Conservation (phyloP, 495 filamentous ascomycete genomes). For the Penicillium maclennaniae region DNA sequence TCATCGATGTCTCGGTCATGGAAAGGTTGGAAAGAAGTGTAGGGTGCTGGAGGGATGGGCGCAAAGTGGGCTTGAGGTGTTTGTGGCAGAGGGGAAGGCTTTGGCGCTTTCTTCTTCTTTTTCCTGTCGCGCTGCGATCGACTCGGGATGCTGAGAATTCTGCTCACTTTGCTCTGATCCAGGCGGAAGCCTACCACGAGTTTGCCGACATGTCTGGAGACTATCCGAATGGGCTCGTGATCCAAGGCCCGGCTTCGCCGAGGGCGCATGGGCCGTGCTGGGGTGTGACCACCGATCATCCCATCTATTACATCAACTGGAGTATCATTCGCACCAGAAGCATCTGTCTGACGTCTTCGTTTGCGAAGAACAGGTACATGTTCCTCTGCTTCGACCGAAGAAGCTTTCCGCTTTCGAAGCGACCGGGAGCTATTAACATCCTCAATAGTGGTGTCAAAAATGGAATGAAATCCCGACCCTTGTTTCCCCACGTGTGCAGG, state of each 20-base stretch:
- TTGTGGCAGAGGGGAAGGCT: constrained; percentile 29
- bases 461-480: constrained; percentile 77
- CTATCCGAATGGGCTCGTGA: constrained; percentile 35
- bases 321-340: constrained; percentile 15
- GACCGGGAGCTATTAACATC: constrained; percentile 86
- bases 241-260: constrained; percentile 35
- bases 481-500: constrained; percentile 64
- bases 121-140: constrained; percentile 21
- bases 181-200: constrained; percentile 59
- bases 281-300: constrained; percentile 18
- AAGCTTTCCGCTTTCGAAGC: constrained; percentile 79
- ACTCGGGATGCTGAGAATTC: constrained; percentile 48
- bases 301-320: constrained; percentile 20
- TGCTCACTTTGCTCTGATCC: constrained; percentile 52
- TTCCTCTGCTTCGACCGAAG: constrained; percentile 53
- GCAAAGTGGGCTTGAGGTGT: constrained; percentile 46
- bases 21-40: constrained; percentile 73
- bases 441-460: constrained; percentile 72
- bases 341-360: constrained; percentile 38
- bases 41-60: constrained; percentile 45
- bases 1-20: constrained; percentile 86
- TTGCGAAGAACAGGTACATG: constrained; percentile 44
- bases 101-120: constrained; percentile 36
- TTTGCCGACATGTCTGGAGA: constrained; percentile 37
- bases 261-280: constrained; percentile 30